Conservation (phyloP, 306 rosid species). For the Benincasa hispida region DNA sequence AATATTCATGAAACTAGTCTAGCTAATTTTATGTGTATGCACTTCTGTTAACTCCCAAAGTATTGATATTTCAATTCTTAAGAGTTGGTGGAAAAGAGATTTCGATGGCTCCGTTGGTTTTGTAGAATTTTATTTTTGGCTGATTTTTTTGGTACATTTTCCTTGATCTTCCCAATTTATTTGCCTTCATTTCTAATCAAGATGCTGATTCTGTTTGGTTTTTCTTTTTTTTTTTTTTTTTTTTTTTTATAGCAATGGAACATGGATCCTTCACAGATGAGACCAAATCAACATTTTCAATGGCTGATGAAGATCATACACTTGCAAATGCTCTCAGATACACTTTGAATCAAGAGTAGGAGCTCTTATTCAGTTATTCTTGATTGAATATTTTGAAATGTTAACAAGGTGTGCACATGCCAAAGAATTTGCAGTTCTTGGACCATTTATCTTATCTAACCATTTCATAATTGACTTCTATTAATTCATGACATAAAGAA, state of each 20-base stretch:
- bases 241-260: constrained; percentile 50
- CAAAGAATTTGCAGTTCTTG: not conserved
- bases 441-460: not conserved
- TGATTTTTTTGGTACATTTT: not conserved
- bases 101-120: not conserved
- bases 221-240: not conserved
- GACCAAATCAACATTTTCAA: constrained; percentile 53
- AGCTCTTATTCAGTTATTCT: not conserved
- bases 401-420: not conserved
- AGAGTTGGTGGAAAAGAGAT: not conserved
- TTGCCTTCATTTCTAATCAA: not conserved
- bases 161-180: not conserved
- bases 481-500: not conserved
- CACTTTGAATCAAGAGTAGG: constrained; percentile 71
- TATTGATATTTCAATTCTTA: not conserved
- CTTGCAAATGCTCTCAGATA: constrained; percentile 57
- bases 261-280: constrained; percentile 44
- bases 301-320: constrained; percentile 65
- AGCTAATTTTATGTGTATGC: not conserved
- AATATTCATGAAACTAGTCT: not conserved
- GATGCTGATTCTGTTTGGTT: not conserved
- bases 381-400: not conserved
- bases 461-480: not conserved
- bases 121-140: not conserved
- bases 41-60: not conserved